Conservation (phyloP, 2,329 filamentous ascomycete species). For the Amauroascus verrucosus region DNA sequence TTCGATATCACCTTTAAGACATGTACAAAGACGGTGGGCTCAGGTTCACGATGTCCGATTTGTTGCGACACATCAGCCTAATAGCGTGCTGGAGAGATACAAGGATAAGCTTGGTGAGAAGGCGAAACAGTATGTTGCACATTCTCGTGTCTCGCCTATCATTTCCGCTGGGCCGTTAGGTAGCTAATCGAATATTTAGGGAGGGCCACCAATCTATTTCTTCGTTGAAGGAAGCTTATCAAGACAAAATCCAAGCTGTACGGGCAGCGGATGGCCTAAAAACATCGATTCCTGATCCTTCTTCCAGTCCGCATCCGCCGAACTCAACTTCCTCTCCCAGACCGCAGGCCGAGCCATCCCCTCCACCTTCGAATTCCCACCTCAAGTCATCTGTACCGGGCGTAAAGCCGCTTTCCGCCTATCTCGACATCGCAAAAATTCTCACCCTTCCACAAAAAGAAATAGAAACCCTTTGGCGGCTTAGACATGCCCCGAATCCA, state of each 20-base stretch:
- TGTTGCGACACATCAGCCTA: conserved; percentile 64
- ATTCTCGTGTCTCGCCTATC: not conserved
- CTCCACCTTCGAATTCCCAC: conserved; percentile 34
- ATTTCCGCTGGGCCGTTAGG: not conserved
- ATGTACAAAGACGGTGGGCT: conserved; percentile 67
- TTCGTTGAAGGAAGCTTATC: conserved; percentile 66
- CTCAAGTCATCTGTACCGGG: conserved; percentile 40
- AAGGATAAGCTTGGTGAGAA: conserved; percentile 73
- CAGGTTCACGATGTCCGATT: conserved; percentile 88
- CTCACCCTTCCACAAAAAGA: conserved; percentile 64
- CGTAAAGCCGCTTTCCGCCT: conserved; percentile 56
- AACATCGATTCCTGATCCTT: conserved; percentile 12
- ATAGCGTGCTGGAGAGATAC: conserved; percentile 70
- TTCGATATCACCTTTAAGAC: conserved; percentile 4
- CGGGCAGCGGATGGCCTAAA: conserved; percentile 45
- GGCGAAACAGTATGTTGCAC: conserved; percentile 50
- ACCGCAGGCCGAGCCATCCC: conserved; percentile 21
- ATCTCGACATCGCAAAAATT: conserved; percentile 71
- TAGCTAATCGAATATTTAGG: conserved; percentile 37
- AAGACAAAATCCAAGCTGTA: conserved; percentile 66
- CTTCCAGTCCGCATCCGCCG: conserved; percentile 20
- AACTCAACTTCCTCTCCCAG: conserved; percentile 23
- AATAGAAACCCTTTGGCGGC: conserved; percentile 79
- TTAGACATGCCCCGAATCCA: conserved; percentile 64
- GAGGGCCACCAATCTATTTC: conserved; percentile 54